Percentiles rank a stretch among this genome's conserved stretches.
phyloP scores from a whole-genome alignment of 129 eudicot genomes.

The Saussurea involucrata region DNA sequence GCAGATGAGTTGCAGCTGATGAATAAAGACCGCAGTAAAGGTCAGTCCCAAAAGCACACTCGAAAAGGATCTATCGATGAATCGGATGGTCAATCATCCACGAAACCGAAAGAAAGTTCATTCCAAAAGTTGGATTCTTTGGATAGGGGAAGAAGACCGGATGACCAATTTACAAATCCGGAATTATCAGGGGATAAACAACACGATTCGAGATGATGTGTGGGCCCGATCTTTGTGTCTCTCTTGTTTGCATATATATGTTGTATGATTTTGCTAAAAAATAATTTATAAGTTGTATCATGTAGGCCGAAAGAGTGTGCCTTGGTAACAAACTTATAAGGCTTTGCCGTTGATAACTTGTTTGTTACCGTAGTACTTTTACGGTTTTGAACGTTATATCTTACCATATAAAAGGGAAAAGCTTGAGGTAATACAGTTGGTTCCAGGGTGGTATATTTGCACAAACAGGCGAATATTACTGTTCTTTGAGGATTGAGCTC shows the following conservation, averaged over 20 bases:
- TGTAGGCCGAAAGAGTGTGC: slow-evolving; percentile 7
- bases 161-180: slow-evolving; percentile 15
- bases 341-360: not conserved
- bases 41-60: slow-evolving; percentile 21
- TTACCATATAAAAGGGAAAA: not conserved
- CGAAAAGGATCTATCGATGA: slow-evolving; percentile 35
- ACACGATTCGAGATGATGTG: slow-evolving; percentile 5
- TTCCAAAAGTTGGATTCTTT: slow-evolving; percentile 19
- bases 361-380: not conserved
- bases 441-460: not conserved
- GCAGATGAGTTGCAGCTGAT: slow-evolving; percentile 58
- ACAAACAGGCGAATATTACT: not conserved
- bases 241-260: slow-evolving; percentile 19
- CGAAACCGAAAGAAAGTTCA: slow-evolving; percentile 1
- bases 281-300: slow-evolving; percentile 2
- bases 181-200: slow-evolving; percentile 5
- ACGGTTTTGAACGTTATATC: not conserved
- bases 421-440: not conserved
- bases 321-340: slow-evolving; percentile 12
- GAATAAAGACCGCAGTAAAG: slow-evolving; percentile 45
- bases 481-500: not conserved
- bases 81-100: slow-evolving; percentile 20
- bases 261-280: slow-evolving; percentile 8
- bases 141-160: slow-evolving; percentile 3
- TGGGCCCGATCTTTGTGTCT: not conserved